These are phyloP conservation scores for Talaromyces verruculosus DNA, from an alignment of 2,329 filamentous ascomycete species.

Conservation along the genomic window DNA sequence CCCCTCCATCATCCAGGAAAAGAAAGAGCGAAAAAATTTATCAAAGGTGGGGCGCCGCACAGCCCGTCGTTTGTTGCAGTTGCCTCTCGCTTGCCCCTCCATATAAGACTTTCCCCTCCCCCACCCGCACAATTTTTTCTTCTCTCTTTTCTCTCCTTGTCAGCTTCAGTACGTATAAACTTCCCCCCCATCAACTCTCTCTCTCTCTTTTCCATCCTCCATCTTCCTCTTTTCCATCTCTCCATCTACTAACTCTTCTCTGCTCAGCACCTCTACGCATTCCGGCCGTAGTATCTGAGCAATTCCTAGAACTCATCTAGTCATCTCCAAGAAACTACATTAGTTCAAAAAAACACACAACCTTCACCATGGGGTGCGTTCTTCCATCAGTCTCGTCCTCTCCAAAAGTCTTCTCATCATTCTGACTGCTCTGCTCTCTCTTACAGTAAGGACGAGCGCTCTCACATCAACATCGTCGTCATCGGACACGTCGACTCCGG, in stretches of 20 bases:
- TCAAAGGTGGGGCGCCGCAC: conserved; percentile 24
- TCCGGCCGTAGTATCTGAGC: conserved; percentile 53
- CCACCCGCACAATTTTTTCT: conserved; percentile 42
- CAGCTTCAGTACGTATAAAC: conserved; percentile 50
- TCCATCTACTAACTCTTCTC: conserved; percentile 27
- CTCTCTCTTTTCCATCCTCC: conserved; percentile 24
- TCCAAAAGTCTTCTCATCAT: background rate
- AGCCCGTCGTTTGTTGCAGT: conserved; percentile 31
- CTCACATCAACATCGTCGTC: conserved; percentile 96
- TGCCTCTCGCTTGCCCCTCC: conserved; percentile 47
- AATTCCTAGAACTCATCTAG: conserved; percentile 46
- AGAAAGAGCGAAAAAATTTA: conserved; percentile 24
- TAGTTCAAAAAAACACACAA: conserved; percentile 43
- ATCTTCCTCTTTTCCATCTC: conserved; percentile 27
- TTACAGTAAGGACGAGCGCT: conserved; percentile 87
- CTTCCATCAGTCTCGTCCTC: background rate
- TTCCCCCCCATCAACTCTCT: conserved; percentile 28
- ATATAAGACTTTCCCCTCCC: conserved; percentile 49
- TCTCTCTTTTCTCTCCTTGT: conserved; percentile 38
- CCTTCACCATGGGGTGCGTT: conserved; percentile 62
- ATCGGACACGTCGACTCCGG: conserved; percentile 99
- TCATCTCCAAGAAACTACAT: conserved; percentile 50
- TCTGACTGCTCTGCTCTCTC: conserved; percentile 22
- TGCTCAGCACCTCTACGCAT: conserved; percentile 53
- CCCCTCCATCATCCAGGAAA: conserved; percentile 11